Evolutionary conservation across 176 grass and related monocot species (phyloP).

Genomic region (Miscanthus lutarioriparius): DNA sequence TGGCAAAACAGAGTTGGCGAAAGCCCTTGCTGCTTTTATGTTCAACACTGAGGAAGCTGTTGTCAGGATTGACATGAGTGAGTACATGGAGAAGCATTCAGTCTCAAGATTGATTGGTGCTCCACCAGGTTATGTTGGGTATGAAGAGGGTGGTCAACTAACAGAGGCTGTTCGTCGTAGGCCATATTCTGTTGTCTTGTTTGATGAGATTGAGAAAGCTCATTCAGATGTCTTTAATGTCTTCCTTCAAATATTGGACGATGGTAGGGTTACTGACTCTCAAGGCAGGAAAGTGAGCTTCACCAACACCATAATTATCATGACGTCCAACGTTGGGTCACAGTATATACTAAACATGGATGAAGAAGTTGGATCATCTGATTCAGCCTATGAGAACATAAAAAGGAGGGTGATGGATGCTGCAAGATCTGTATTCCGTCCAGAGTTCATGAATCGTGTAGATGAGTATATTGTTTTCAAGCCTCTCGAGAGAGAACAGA

Average conservation of each 20-base stretch:
- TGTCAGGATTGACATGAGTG: constrained; percentile 99
- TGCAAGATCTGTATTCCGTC: constrained; percentile 87
- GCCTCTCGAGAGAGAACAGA: constrained; percentile 77
- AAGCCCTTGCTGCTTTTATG: constrained; percentile 92
- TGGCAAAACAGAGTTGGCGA: constrained; percentile 96
- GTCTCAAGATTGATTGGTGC: constrained; percentile 96
- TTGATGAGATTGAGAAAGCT: constrained; percentile 99
- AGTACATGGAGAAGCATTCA: constrained; percentile 99
- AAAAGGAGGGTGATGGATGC: constrained; percentile 96
- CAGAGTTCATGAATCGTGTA: constrained; percentile 97
- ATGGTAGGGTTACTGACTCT: constrained; percentile 93
- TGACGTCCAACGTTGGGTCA: constrained; percentile 98
- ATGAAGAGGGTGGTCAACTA: constrained; percentile 96
- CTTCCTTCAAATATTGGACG: constrained; percentile 95
- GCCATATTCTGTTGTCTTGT: constrained; percentile 85
- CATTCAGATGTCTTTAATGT: constrained; percentile 98
- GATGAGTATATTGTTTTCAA: constrained; percentile 98
- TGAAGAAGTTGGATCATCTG: constrained; percentile 55
- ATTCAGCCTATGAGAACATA: constrained; percentile 77
- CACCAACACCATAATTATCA: constrained; percentile 88
- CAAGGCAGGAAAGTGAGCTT: constrained; percentile 92
- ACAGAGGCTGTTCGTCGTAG: constrained; percentile 84
- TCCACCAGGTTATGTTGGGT: constrained; percentile 93
- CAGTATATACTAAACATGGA: constrained; percentile 97
- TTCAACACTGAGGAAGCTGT: constrained; percentile 99